Percentiles rank a stretch among this genome's conserved stretches.
These are phyloP conservation scores for Oryza longistaminata DNA, from an alignment of 176 grass and related monocot species.

Conservation along the genomic window DNA sequence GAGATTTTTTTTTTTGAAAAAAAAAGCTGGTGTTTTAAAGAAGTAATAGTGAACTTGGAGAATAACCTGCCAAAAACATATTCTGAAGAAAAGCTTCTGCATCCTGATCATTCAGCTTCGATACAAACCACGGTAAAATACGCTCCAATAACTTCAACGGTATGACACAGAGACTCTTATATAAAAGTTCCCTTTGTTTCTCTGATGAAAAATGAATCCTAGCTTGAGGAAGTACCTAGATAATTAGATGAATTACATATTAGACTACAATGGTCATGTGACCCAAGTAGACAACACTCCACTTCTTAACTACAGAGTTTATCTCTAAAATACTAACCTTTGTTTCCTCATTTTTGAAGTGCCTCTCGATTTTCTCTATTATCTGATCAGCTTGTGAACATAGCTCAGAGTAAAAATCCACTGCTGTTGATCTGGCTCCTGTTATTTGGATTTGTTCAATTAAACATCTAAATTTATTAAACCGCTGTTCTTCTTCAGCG, in stretches of 20 bases:
- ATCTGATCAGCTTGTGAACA: slow-evolving; percentile 91
- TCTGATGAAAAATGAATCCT: slow-evolving; percentile 62
- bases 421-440: slow-evolving; percentile 55
- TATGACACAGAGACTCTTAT: slow-evolving; percentile 71
- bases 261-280: slow-evolving; percentile 20
- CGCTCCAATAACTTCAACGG: slow-evolving; percentile 75
- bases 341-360: slow-evolving; percentile 79
- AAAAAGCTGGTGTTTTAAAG: not conserved
- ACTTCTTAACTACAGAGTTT: slow-evolving; percentile 16
- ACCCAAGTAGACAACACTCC: not conserved
- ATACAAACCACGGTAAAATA: slow-evolving; percentile 80
- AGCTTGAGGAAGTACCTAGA: slow-evolving; percentile 82
- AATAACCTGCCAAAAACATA: slow-evolving; percentile 70
- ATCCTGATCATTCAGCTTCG: slow-evolving; percentile 60
- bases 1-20: not conserved
- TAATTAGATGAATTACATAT: slow-evolving; percentile 31
- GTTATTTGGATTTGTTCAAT: slow-evolving; percentile 75
- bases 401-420: slow-evolving; percentile 68
- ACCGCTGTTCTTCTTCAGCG: slow-evolving; percentile 58
- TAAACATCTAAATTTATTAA: slow-evolving; percentile 80
- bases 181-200: slow-evolving; percentile 74
- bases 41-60: slow-evolving; percentile 5
- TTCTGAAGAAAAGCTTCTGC: slow-evolving; percentile 77
- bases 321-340: slow-evolving; percentile 44
- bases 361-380: slow-evolving; percentile 81